These are phyloP conservation scores for Metschnikowia borealis DNA, from an alignment of 805 yeast species.

Conservation along the genomic window DNA sequence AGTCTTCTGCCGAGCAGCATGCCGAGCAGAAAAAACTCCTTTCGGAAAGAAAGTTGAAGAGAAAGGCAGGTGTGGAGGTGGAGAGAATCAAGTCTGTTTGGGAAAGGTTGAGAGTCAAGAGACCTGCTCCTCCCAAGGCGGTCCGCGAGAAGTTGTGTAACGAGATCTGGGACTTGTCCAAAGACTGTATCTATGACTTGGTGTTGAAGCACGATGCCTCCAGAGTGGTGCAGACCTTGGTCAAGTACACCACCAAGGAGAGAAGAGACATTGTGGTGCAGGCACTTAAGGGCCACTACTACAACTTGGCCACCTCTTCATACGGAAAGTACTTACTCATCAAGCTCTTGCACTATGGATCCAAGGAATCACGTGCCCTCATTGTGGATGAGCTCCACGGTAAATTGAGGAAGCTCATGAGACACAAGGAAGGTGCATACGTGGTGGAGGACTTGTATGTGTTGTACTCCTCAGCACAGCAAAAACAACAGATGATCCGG, in stretches of 20 bases:
- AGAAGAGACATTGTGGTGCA: slow-evolving; percentile 67
- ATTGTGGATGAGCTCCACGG: slow-evolving; percentile 88
- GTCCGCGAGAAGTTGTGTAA: slow-evolving; percentile 73
- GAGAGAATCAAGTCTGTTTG: slow-evolving; percentile 81
- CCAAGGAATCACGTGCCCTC: slow-evolving; percentile 69
- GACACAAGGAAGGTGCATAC: slow-evolving; percentile 97
- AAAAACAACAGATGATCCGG: slow-evolving; percentile 84
- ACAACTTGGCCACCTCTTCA: slow-evolving; percentile 81
- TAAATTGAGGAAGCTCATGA: slow-evolving; percentile 82
- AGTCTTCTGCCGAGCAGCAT: slow-evolving; percentile 62
- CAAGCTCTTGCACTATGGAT: slow-evolving; percentile 88
- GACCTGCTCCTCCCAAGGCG: slow-evolving; percentile 73
- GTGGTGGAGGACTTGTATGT: slow-evolving; percentile 92
- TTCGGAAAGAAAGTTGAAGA: slow-evolving; percentile 78
- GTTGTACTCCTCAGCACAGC: slow-evolving; percentile 78
- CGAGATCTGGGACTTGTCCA: slow-evolving; percentile 80
- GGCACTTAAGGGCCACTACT: slow-evolving; percentile 70
- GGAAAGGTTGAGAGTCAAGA: slow-evolving; percentile 87
- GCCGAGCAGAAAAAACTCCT: slow-evolving; percentile 76
- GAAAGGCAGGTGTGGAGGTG: slow-evolving; percentile 84
- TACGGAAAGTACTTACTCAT: slow-evolving; percentile 91
- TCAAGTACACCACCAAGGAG: slow-evolving; percentile 78
- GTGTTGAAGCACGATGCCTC: slow-evolving; percentile 96
- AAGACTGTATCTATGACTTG: slow-evolving; percentile 73
- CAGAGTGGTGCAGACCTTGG: slow-evolving; percentile 89